Base-by-base conservation (phyloP, 129 eudicot species). In the Helichrysum umbraculigerum region DNA sequence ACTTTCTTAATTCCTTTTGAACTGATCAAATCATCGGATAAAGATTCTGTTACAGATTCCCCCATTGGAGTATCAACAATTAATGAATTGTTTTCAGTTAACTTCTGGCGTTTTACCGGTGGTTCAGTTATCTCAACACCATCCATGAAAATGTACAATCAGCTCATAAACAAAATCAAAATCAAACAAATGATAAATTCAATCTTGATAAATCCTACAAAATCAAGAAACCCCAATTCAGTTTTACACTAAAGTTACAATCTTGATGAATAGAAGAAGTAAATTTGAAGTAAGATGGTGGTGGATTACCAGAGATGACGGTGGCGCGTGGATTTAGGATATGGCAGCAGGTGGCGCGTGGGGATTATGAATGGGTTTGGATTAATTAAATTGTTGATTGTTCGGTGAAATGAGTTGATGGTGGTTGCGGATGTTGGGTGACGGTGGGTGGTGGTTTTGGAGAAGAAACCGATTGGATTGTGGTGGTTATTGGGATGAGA, bases 131-230 rank as follows among this genome's bases (percentile, higher is more conserved):
- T 82, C 81, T 78, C 90, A 82, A 78, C 85, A 78, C 5, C 65
- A 59, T 42, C 50, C 50, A 42, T 42, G 50, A 42, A 42, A 42
- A 42, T 42, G 50, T 10, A 42, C 50, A 42, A 42, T 42, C 88
- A 87, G 87, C 88, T 93, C 92, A 92, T 92, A 92, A 87, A 63
- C 68, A 63, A 89, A 86, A 79, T 88, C 66, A 73, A 72, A 85
- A 76, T 91, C 87, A 88, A 87, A 81, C 72, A 56, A 61, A 21
- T 29, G 20, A 39, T 29, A 41, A 30, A 17, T 28, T 16, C 17
- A 32, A 50, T 6, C 14, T 29, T 50, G 65, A 32, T 32, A 72
- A 52, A 71, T 52, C 7, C 9, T 32, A 57, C 9, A 52, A 73
- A 73, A 34, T 35, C 15, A 29, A 71, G 14, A 29, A 73, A 73